These are phyloP conservation scores for Colletotrichum orbiculare DNA, from an alignment of 2,329 filamentous ascomycete genomes.

Conservation along the genomic window DNA sequence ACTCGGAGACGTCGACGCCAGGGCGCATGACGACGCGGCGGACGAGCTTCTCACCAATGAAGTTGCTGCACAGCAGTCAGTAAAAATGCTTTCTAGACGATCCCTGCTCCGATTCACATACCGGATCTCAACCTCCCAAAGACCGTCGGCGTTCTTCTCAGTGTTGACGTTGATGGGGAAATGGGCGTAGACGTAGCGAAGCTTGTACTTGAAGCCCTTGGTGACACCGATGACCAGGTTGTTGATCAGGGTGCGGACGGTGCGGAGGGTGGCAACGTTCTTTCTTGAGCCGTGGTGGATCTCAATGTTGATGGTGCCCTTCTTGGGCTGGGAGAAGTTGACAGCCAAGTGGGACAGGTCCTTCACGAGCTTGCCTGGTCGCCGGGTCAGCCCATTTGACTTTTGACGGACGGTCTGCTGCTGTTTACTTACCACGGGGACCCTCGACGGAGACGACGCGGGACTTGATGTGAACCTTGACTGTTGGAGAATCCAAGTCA, in stretches of 20 bases:
- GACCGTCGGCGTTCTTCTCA: slow-evolving; percentile 91
- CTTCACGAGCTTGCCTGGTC: slow-evolving; percentile 90
- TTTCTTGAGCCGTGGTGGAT: slow-evolving; percentile 99
- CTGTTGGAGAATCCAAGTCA: slow-evolving; percentile 64
- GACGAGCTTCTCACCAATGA: slow-evolving; percentile 99
- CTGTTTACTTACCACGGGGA: slow-evolving; percentile 78
- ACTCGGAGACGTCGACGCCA: slow-evolving; percentile 91
- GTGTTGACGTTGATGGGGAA: slow-evolving; percentile 99
- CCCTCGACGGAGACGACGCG: slow-evolving; percentile 97
- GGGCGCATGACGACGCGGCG: slow-evolving; percentile 89
- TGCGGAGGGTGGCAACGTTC: slow-evolving; percentile 97
- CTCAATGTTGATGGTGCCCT: slow-evolving; percentile 92
- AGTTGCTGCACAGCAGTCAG: slow-evolving; percentile 73
- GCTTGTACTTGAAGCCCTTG: slow-evolving; percentile 99
- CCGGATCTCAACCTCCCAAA: slow-evolving; percentile 96
- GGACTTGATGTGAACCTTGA: slow-evolving; percentile 98
- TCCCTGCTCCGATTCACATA: slow-evolving; percentile 56
- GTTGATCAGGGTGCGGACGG: slow-evolving; percentile 97
- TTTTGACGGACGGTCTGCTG: slow-evolving; percentile 31
- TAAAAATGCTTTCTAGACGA: neutral
- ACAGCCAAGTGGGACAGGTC: slow-evolving; percentile 96
- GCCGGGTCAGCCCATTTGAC: slow-evolving; percentile 25
- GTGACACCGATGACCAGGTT: slow-evolving; percentile 99
- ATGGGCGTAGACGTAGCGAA: slow-evolving; percentile 99
- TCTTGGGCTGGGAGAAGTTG: slow-evolving; percentile 90